phyloP scores from a whole-genome alignment of 345 rosid genomes.

The Conringia planisiliqua region DNA sequence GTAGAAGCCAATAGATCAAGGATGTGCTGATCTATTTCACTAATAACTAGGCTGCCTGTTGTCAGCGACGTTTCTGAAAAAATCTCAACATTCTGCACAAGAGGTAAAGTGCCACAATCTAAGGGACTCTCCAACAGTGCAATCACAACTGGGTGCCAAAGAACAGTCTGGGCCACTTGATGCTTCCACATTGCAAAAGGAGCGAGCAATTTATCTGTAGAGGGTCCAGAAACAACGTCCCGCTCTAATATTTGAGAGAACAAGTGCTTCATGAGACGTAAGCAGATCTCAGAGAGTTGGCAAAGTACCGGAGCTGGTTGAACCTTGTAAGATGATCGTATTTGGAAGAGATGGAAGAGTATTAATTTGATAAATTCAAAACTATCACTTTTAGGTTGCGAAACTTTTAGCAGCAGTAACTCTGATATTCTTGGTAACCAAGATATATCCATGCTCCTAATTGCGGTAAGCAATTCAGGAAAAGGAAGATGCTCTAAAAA shows the following conservation, averaged over 20 bases:
- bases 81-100: slow-evolving; percentile 28
- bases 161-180: slow-evolving; percentile 55
- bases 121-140: slow-evolving; percentile 49
- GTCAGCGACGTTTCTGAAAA: slow-evolving; percentile 41
- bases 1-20: slow-evolving; percentile 54
- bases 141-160: slow-evolving; percentile 60
- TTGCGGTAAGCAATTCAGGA: slow-evolving; percentile 56
- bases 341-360: slow-evolving; percentile 66
- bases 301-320: slow-evolving; percentile 42
- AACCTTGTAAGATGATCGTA: slow-evolving; percentile 42
- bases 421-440: slow-evolving; percentile 41
- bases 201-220: slow-evolving; percentile 19
- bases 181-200: slow-evolving; percentile 33
- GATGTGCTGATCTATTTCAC: slow-evolving; percentile 54
- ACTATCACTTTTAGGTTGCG: slow-evolving; percentile 38
- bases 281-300: slow-evolving; percentile 58
- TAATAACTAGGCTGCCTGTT: slow-evolving; percentile 40
- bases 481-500: slow-evolving; percentile 67
- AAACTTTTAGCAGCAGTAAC: slow-evolving; percentile 61
- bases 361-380: slow-evolving; percentile 51
- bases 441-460: slow-evolving; percentile 35
- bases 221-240: slow-evolving; percentile 32
- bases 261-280: slow-evolving; percentile 50
- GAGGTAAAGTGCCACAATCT: slow-evolving; percentile 39
- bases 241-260: slow-evolving; percentile 43